Conservation (phyloP, 192 early-diverging fungal species). For the Rhizoclosmatium sp. region DNA sequence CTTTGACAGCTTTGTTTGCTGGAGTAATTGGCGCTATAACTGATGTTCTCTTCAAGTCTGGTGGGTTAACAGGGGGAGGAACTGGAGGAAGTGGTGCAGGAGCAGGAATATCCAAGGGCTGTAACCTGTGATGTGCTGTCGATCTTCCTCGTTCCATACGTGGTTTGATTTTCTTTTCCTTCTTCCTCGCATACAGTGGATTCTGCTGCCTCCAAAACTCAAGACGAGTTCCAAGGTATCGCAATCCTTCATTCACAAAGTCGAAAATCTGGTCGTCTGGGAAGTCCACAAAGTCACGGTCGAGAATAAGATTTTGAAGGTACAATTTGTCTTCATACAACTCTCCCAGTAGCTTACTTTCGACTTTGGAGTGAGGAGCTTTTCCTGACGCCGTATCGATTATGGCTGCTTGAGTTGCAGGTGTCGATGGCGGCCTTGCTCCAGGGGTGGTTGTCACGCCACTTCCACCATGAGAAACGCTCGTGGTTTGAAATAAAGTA, state of each 20-base stretch:
- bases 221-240: slow-evolving; percentile 56
- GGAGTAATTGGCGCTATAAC: background rate
- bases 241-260: slow-evolving; percentile 59
- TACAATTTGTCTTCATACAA: slow-evolving; percentile 64
- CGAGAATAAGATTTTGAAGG: slow-evolving; percentile 50
- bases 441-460: slow-evolving; percentile 8
- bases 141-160: slow-evolving; percentile 37
- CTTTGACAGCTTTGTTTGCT: no score
- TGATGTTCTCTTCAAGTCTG: background rate
- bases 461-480: slow-evolving; percentile 19
- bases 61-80: no score
- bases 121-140: background rate
- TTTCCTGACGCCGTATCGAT: background rate
- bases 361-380: slow-evolving; percentile 46
- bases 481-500: slow-evolving; percentile 8
- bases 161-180: slow-evolving; percentile 51
- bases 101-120: background rate
- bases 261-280: slow-evolving; percentile 56
- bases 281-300: slow-evolving; percentile 57
- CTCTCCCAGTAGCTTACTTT: slow-evolving; percentile 60
- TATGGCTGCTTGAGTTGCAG: slow-evolving; percentile 22
- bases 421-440: slow-evolving; percentile 21
- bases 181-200: slow-evolving; percentile 62
- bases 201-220: slow-evolving; percentile 71
- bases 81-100: background rate